Percentiles rank a stretch among this genome's conserved stretches.
Evolutionary conservation across 1,139 yeast species (phyloP).

Genomic region (Petasospora rhodanensis): DNA sequence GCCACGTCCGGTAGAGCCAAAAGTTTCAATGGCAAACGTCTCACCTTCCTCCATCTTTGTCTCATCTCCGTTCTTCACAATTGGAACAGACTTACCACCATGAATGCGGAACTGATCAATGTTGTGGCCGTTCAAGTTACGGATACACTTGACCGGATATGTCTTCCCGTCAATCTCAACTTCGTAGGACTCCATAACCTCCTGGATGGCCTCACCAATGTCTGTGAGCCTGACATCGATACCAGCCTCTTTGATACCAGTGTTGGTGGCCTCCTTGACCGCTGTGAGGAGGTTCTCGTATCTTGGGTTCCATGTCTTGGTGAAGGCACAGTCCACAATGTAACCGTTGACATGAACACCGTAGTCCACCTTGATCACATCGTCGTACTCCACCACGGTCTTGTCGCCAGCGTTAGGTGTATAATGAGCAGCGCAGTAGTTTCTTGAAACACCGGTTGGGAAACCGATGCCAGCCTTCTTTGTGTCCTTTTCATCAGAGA

Average conservation of each 20-base stretch:
- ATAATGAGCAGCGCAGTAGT: slow-evolving; percentile 96
- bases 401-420: slow-evolving; percentile 96
- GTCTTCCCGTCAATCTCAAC: slow-evolving; percentile 84
- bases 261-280: slow-evolving; percentile 87
- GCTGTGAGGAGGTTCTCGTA: slow-evolving; percentile 80
- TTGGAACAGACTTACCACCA: slow-evolving; percentile 95
- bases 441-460: slow-evolving; percentile 93
- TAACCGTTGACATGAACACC: slow-evolving; percentile 98
- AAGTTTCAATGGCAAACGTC: slow-evolving; percentile 95
- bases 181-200: slow-evolving; percentile 95
- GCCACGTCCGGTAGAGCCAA: slow-evolving; percentile 95
- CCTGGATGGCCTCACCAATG: slow-evolving; percentile 94
- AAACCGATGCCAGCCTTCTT: slow-evolving; percentile 82
- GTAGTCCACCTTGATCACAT: slow-evolving; percentile 94
- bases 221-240: slow-evolving; percentile 94
- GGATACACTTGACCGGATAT: slow-evolving; percentile 80
- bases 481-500: slow-evolving; percentile 53
- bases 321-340: slow-evolving; percentile 93
- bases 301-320: slow-evolving; percentile 80
- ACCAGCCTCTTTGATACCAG: slow-evolving; percentile 91
- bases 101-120: slow-evolving; percentile 82
- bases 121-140: slow-evolving; percentile 92
- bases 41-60: slow-evolving; percentile 99
- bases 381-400: slow-evolving; percentile 72
- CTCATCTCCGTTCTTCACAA: slow-evolving; percentile 85